Evolutionary conservation across 345 rosid species (phyloP).

Genomic region (Cardamine chenopodiifolia): DNA sequence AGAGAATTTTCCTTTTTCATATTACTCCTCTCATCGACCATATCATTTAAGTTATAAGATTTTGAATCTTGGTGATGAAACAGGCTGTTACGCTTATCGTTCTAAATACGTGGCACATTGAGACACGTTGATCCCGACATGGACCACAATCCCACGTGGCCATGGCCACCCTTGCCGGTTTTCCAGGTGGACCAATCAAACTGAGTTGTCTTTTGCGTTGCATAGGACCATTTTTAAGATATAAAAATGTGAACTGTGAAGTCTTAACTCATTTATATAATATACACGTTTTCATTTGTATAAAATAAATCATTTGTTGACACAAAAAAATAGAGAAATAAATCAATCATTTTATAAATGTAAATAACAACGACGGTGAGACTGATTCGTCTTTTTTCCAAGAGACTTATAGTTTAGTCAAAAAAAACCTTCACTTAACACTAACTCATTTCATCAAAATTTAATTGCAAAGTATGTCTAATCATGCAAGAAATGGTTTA

Average conservation of each 20-base stretch:
- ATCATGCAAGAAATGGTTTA: constrained; percentile 1
- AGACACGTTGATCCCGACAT: constrained; percentile 27
- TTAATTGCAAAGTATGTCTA: neutral
- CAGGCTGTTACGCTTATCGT: constrained; percentile 38
- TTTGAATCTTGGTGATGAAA: constrained; percentile 21
- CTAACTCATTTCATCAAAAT: neutral
- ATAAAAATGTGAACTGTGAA: neutral
- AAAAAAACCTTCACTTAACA: neutral
- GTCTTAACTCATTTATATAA: constrained; percentile 2
- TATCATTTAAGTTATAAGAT: neutral
- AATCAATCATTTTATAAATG: neutral
- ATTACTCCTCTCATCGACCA: neutral
- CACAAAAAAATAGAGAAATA: neutral
- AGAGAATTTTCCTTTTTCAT: neutral
- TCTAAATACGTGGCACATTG: constrained; percentile 20
- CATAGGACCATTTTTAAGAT: constrained; percentile 21
- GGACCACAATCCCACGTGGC: constrained; percentile 49
- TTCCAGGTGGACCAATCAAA: constrained; percentile 36
- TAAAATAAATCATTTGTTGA: neutral
- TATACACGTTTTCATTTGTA: neutral
- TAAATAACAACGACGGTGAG: neutral
- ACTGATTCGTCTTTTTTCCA: neutral
- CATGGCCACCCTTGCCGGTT: constrained; percentile 43
- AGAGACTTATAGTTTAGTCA: neutral
- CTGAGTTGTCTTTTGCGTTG: constrained; percentile 20